phyloP scores from a whole-genome alignment of 768 basidiomycete genomes.

The Lenzites betulinus region DNA sequence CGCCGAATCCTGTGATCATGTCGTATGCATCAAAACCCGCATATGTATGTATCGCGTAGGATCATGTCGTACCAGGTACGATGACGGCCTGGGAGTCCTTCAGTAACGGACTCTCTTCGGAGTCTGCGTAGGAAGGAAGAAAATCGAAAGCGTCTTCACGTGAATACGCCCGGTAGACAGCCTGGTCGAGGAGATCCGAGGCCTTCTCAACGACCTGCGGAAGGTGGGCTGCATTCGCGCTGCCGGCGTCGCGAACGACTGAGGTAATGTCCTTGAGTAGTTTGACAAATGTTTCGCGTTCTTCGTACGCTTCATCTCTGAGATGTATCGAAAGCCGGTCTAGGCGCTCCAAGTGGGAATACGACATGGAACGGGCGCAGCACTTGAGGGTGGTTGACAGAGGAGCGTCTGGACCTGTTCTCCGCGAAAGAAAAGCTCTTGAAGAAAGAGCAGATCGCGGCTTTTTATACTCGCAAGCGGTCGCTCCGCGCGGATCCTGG shows the following conservation, averaged over 20 bases:
- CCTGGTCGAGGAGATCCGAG: slow-evolving; percentile 9
- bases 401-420: no score
- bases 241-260: slow-evolving; percentile 8
- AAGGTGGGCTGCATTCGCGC: background rate
- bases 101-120: slow-evolving; percentile 6
- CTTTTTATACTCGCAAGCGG: no score
- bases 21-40: background rate
- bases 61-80: background rate
- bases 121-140: slow-evolving; percentile 22
- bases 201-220: slow-evolving; percentile 9
- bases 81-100: background rate
- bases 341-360: no score
- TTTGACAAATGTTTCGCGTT: background rate
- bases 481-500: no score
- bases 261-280: background rate
- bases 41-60: no score
- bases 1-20: background rate
- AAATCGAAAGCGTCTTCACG: slow-evolving; percentile 21
- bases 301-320: no score
- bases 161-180: slow-evolving; percentile 13
- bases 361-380: no score
- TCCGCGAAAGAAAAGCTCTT: no score
- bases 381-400: no score
- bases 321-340: no score
- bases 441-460: no score